Evolutionary conservation across 169 alveolate genomes (phyloP).

Genomic region (Plasmodium gallinaceum): DNA sequence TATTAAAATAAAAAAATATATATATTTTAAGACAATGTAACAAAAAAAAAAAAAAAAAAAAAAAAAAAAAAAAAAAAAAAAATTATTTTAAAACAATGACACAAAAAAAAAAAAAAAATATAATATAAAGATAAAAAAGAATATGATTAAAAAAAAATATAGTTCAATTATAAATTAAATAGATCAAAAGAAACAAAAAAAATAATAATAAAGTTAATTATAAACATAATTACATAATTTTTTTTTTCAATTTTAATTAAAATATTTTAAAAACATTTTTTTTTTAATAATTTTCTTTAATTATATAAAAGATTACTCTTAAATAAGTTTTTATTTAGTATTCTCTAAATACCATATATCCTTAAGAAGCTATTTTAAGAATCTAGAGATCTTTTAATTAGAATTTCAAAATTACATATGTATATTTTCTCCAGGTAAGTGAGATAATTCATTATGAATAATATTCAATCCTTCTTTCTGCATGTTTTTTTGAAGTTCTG

Average conservation of each 20-base stretch:
- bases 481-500: slow-evolving; percentile 16
- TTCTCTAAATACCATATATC: too few relatives aligned
- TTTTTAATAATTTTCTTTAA: background rate
- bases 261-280: background rate
- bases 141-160: too few relatives aligned
- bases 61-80: background rate
- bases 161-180: too few relatives aligned
- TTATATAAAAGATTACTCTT: too few relatives aligned
- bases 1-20: too few relatives aligned
- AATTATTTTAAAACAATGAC: background rate
- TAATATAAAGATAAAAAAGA: too few relatives aligned
- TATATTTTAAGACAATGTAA: too few relatives aligned
- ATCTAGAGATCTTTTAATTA: too few relatives aligned
- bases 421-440: background rate
- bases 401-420: too few relatives aligned
- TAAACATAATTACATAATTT: background rate
- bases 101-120: background rate
- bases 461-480: slow-evolving; percentile 2
- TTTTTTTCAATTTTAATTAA: background rate
- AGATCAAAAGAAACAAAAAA: too few relatives aligned
- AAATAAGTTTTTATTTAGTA: too few relatives aligned
- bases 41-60: background rate
- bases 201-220: background rate
- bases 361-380: too few relatives aligned
- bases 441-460: background rate